Base-by-base conservation (phyloP, 1,284 basidiomycete species). In the Rhizoctonia solani region DNA sequence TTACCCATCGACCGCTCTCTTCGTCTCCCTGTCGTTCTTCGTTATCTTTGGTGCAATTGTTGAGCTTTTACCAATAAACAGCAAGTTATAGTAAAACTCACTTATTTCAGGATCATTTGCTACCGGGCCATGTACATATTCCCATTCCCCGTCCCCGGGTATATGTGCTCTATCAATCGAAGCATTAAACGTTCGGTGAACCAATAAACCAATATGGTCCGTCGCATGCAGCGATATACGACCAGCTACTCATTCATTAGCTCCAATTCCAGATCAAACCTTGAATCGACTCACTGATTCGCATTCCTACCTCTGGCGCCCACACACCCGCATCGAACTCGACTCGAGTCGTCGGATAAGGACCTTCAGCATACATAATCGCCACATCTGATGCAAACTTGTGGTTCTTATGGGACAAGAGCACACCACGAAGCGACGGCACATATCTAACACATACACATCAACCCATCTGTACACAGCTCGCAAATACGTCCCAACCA, bases 121-220 rank as follows among this genome's bases (percentile, higher is more conserved):
- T 16, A 85, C 84, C 0, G 88, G 81, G 2, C 87, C 90, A 70
- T 94, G 88, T 75, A 97, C 92, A 73, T 96, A 98, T 70, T 89
- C 85, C 87, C 90, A 98, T 59, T 85, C 78, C 53, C 59, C 59
- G 29, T 90, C 87, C 23, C 78, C 81, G 2, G 88, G 92, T 74
- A 99, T 93, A 77, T 99, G 96, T 74, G 92, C 86, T 65, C 92
- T 87, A 0, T 95, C 93, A 76, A 99, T 98, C 6, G 94, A 95
- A 14, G 94, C 93, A 77, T 99, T 99, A 83, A 99, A 99, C 5
- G 93, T 96, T 66, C 89, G 89, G 74, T 97, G 93, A 3, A 98
- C 83, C 59, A 99, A 89, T 11, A 99, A 81, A 0, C 95, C 94
- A 65, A 99, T 83, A 74, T 98, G 96, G 69, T 96, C 95, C 0